Evolutionary conservation across 78 protist genomes (phyloP).

Genomic region (Dictyostelium firmibasis): DNA sequence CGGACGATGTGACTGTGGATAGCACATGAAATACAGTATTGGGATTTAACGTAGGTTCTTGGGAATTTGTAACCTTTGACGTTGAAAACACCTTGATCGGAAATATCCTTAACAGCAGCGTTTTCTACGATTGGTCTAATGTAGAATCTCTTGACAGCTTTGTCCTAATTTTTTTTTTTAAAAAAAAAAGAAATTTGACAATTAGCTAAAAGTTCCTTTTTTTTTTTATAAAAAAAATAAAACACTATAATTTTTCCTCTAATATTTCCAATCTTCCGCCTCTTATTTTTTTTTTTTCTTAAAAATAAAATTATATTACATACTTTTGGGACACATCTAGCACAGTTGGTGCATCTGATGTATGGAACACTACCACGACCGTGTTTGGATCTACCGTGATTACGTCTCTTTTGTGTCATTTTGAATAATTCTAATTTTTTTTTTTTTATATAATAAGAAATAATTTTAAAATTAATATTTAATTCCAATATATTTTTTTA

Average conservation of each 20-base stretch:
- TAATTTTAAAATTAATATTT: background rate
- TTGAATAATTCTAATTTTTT: constrained; percentile 9
- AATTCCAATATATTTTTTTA: background rate
- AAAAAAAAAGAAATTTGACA: background rate
- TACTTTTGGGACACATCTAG: constrained; percentile 95
- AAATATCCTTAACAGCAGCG: constrained; percentile 95
- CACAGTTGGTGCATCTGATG: constrained; percentile 98
- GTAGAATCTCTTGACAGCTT: constrained; percentile 97
- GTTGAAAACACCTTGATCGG: constrained; percentile 89
- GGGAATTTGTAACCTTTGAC: constrained; percentile 94
- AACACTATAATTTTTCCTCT: no score
- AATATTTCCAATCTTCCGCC: background rate
- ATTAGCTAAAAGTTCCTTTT: background rate
- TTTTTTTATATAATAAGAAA: no score
- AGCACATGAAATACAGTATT: constrained; percentile 99
- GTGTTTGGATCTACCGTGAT: constrained; percentile 94
- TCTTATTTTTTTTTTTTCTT: background rate
- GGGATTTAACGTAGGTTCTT: constrained; percentile 96
- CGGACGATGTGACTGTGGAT: constrained; percentile 97
- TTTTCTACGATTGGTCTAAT: constrained; percentile 97
- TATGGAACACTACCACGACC: constrained; percentile 94
- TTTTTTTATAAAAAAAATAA: background rate
- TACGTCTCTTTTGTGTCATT: constrained; percentile 97
- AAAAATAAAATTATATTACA: background rate
- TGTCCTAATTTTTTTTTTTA: constrained; percentile 84